Evolutionary conservation across 768 basidiomycete genomes (phyloP), one percentile per base, ranked within the genome.

Genomic region (Mycena crocata): DNA sequence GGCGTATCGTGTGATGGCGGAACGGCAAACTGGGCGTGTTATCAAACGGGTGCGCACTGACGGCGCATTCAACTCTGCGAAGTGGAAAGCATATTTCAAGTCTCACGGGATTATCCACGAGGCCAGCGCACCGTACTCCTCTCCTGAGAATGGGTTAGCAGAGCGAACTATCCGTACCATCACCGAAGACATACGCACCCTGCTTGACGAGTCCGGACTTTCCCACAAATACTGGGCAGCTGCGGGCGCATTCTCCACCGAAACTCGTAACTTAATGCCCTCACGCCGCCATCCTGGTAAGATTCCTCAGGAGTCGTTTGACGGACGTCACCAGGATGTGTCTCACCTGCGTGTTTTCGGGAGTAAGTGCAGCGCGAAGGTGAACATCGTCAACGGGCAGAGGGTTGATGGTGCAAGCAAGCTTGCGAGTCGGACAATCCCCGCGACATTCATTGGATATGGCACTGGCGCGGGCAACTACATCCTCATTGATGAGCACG

Each of bases 371-470:
- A 48, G 45, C 17, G 59, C 60, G 3, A 61, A 61, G 17, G 59
- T 61, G 15, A 61, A 61, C 19, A 42, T 35, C 0, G 35, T 40
- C 21, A 61, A 35, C 37, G 48, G 59, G 24, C 59, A 61, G 1
- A 2, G 59, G 17, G 59, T 61, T 8, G 60, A 61, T 31, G 60
- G 60, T 0, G 17, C 12, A n/a, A 61, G 60, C n/a, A 61, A 61
- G 23, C 8, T 61, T 5, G 40, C 31, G 1, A 30, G 39, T 17
- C 60, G 60, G 3, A 32, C 39, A 10, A 52, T 61, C 12, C 39
- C 60, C 7, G 60, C 49, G 0, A 61, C 50, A 1, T 61, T 61
- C 15, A 61, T 61, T 44, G 60, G 60, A 0, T 61, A 61, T 21
- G 60, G 35, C 6, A 39, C 57, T 2, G 59, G 59, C 1, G 32